These are phyloP conservation scores for Fusarium fujikuroi DNA, from an alignment of 2,329 filamentous ascomycete species.

Conservation along the genomic window DNA sequence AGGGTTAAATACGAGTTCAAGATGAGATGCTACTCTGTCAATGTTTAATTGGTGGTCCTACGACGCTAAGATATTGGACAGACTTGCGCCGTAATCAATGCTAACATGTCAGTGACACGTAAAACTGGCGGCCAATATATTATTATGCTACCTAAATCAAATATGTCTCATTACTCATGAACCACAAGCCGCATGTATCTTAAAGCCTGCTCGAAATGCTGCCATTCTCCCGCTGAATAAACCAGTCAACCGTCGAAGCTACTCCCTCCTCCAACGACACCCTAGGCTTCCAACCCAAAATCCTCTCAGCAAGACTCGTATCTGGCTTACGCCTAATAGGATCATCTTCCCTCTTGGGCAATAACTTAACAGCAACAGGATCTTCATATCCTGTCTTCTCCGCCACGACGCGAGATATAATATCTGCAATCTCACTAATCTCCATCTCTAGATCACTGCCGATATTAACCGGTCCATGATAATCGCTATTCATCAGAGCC, in stretches of 20 bases:
- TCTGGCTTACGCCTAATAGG: conserved; percentile 30
- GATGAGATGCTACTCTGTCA: neutral
- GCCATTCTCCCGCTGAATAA: conserved; percentile 16
- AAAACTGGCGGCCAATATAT: accelerated
- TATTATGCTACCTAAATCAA: too few species aligned
- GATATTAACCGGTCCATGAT: conserved; percentile 27
- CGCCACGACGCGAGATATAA: conserved; percentile 27
- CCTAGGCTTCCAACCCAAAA: conserved; percentile 25
- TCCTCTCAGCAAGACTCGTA: conserved; percentile 11
- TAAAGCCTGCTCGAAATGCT: conserved; percentile 21
- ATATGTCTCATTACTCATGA: neutral
- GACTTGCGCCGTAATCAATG: neutral
- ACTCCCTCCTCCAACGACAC: conserved; percentile 27
- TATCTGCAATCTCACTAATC: conserved; percentile 24
- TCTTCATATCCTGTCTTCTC: conserved; percentile 9
- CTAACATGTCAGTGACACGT: accelerated
- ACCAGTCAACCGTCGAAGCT: conserved; percentile 32
- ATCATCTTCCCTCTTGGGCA: conserved; percentile 33
- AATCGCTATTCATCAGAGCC: conserved; percentile 34
- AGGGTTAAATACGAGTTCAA: neutral
- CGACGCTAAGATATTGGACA: accelerated
- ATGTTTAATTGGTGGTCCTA: too few species aligned
- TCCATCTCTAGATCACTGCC: conserved; percentile 34
- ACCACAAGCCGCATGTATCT: accelerated
- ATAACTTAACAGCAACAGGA: conserved; percentile 9